Evolutionary conservation across 129 eudicot species (phyloP), one percentile per base, ranked within the genome.

Genomic region (Helianthus tuberosus): DNA sequence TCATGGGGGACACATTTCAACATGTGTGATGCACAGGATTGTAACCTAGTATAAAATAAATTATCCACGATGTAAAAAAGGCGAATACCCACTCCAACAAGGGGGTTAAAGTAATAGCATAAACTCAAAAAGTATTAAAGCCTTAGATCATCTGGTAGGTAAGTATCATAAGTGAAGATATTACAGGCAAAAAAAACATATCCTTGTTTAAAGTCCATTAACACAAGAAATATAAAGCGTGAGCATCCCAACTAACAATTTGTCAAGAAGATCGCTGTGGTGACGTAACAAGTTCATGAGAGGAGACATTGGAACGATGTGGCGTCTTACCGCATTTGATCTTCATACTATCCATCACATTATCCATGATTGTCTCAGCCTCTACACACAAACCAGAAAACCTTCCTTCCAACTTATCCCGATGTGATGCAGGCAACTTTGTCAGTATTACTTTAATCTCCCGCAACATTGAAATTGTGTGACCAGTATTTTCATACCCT

Each of bases 321-420:
- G 17, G 60, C 60, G 3, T 68, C 15, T 14, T 51, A 8, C 29
- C 61, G 14, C n/a, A 27, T 29, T 47, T 5, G 39, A 27, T 68
- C 47, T 49, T 50, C 47, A 68, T 14, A 29, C 29, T 6, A 25
- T 50, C 73, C 36, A 32, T 68, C 4, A 13, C 1, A 23, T 5
- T 6, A 12, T 68, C 36, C 13, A 68, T 68, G 35, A 29, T 8
- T 14, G 12, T 7, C 8, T 49, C 25, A 8, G 73, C 61, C 8
- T 68, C 73, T 27, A 60, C 73, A 27, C 61, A 12, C 44, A 68
- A 29, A 44, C 47, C 54, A 50, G 29, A 50, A 68, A 25, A 68
- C 16, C 60, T 29, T 50, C 29, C 47, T 49, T 50, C 29, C 36
- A 68, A 11, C 61, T 3, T 68, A 27, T 4, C 46, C 61, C 11